A percentile compares a stretch with the other conserved stretches of the same genome.
phyloP scores from a whole-genome alignment of 139 green algal genomes.

The Haematococcus sp. region DNA sequence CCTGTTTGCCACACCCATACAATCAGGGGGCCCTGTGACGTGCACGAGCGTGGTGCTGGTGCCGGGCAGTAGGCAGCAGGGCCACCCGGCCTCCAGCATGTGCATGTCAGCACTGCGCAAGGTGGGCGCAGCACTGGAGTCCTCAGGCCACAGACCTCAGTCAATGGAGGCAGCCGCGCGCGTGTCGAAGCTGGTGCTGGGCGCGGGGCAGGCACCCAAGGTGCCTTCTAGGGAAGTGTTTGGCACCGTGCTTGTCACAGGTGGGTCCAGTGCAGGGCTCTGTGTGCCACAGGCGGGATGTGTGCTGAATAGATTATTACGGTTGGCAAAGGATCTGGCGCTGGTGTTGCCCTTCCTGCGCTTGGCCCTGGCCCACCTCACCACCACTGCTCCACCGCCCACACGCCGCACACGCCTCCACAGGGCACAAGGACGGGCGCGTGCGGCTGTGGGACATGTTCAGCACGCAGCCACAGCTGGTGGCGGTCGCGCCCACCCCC shows the following conservation, averaged over 20 bases:
- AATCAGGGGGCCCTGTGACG: background rate
- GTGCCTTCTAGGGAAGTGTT: constrained; percentile 3
- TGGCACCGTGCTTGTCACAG: constrained; percentile 14
- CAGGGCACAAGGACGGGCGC: constrained; percentile 39
- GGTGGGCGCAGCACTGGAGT: constrained; percentile 1
- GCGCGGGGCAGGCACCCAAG: constrained; percentile 6
- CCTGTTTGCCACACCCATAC: too few species aligned
- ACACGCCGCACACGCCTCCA: too few species aligned
- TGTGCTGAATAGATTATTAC: background rate
- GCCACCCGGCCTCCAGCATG: background rate
- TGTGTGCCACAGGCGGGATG: background rate
- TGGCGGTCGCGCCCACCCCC: background rate
- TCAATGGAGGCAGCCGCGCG: background rate
- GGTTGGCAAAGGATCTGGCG: too few species aligned
- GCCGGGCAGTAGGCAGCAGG: background rate
- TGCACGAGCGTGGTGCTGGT: background rate
- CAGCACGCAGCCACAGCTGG: constrained; percentile 20
- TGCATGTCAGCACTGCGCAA: constrained; percentile 6
- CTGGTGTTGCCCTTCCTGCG: too few species aligned
- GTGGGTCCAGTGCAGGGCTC: background rate
- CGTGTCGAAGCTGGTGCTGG: background rate
- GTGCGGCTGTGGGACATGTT: constrained; percentile 45
- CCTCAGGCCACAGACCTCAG: background rate
- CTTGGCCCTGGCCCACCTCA: too few species aligned
- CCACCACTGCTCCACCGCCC: too few species aligned